phyloP scores from a whole-genome alignment of 805 yeast species.

The Nakazawaea peltata region DNA sequence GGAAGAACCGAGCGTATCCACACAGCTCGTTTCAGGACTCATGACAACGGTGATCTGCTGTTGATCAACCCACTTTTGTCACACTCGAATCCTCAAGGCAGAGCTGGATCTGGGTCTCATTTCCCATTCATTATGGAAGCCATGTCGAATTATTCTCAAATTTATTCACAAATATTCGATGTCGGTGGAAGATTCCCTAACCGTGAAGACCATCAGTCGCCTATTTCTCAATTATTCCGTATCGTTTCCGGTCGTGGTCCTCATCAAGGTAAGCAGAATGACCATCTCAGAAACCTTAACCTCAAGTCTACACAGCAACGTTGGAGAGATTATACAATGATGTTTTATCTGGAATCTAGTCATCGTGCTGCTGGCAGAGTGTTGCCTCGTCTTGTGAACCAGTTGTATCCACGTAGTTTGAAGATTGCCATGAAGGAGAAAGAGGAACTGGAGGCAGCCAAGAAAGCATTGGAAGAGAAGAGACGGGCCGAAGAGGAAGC shows the following conservation, averaged over 20 bases:
- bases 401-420: conserved; percentile 41
- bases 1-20: conserved; percentile 12
- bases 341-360: conserved; percentile 38
- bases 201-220: conserved; percentile 3
- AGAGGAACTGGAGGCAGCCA: conserved; percentile 20
- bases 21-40: conserved; percentile 4
- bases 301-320: conserved; percentile 47
- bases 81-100: neutral
- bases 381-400: conserved; percentile 34
- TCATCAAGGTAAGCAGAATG: conserved; percentile 1
- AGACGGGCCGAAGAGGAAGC: conserved; percentile 14
- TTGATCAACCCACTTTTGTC: conserved; percentile 8
- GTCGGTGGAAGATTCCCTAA: neutral
- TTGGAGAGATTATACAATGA: conserved; percentile 53
- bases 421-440: conserved; percentile 25
- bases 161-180: too few relatives aligned
- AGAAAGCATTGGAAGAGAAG: conserved; percentile 21
- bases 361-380: conserved; percentile 26
- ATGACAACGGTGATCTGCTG: conserved; percentile 2
- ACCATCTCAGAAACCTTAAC: conserved; percentile 6
- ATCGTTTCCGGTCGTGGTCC: conserved; percentile 7
- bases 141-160: neutral
- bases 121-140: neutral
- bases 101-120: neutral
- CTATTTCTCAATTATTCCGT: conserved; percentile 5